A percentile compares a stretch with the other conserved stretches of the same genome.
Conservation (phyloP, 768 basidiomycete species). For the Pluteus cervinus region DNA sequence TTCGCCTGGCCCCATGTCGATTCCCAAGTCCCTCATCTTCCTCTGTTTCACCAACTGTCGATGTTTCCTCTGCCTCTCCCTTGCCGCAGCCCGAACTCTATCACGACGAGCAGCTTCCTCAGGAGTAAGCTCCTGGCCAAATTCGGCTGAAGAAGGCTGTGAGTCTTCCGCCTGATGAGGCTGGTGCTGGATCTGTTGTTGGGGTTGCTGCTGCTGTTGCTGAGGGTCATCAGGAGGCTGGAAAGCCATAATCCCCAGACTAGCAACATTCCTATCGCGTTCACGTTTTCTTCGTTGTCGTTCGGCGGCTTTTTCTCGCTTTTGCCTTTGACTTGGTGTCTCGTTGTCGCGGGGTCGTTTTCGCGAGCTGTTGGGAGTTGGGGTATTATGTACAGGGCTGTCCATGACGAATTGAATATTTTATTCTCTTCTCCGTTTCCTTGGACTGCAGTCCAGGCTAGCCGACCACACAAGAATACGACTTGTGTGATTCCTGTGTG, state of each 20-base stretch:
- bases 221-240: slow-evolving; percentile 10
- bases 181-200: slow-evolving; percentile 7
- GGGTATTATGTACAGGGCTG: slow-evolving; percentile 18
- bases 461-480: slow-evolving; percentile 2
- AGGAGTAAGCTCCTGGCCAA: slow-evolving; percentile 34
- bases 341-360: slow-evolving; percentile 69
- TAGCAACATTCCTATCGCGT: slow-evolving; percentile 44
- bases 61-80: slow-evolving; percentile 81
- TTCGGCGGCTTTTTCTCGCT: slow-evolving; percentile 84
- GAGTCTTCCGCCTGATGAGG: slow-evolving; percentile 10
- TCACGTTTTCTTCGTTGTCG: slow-evolving; percentile 81
- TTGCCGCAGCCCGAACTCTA: slow-evolving; percentile 66
- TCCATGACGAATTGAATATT: slow-evolving; percentile 13
- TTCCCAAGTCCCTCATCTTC: slow-evolving; percentile 76
- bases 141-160: slow-evolving; percentile 12
- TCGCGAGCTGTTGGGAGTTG: slow-evolving; percentile 23
- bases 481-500: slow-evolving; percentile 35
- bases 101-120: slow-evolving; percentile 68
- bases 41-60: slow-evolving; percentile 71
- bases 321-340: slow-evolving; percentile 64
- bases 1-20: slow-evolving; percentile 70
- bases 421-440: slow-evolving; percentile 6
- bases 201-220: slow-evolving; percentile 15
- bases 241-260: slow-evolving; percentile 34
- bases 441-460: slow-evolving; percentile 4